Base-by-base conservation (phyloP, 306 rosid species). In the Hippophae gyantsensis region DNA sequence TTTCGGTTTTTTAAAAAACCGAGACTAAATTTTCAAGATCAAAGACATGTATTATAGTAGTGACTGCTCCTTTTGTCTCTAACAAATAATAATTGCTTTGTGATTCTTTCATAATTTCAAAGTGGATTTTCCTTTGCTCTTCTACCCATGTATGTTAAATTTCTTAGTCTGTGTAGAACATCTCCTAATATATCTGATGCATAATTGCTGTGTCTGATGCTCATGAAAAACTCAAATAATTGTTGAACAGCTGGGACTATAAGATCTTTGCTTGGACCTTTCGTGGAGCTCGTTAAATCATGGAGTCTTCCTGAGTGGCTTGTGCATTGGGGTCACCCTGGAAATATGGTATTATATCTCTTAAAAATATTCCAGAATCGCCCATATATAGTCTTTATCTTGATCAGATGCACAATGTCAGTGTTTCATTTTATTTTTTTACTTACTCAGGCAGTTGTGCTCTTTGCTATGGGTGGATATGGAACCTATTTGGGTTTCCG, bases 391-490 rank as follows among this genome's bases (percentile, higher is more conserved):
- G 23, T 32, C 38, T 18, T 18, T 18, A 18, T 18, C 23, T 18
- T 18, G 23, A 18, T 18, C 23, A 18, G 23, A 18, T 32, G 5
- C 38, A 32, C 38, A 32, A 32, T 2, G 5, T 32, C 4, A 32
- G 38, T 32, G 4, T 32, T 32, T 32, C 38, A 32, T 32, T 32
- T 32, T 32, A n/a, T 32, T 32, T 32, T 32, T 18, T 32, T 32
- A 32, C 13, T 49, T 4, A 6, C 5, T 5, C 14, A 90, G 96
- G 96, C 98, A 13, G 92, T 90, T 13, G 96, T 90, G 78, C 95
- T 90, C 26, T 83, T 90, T 54, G 95, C 98, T 13, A 90, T 90
- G 95, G 98, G 98, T 60, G 96, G 98, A 77, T 90, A 90, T 63
- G 95, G 96, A 70, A 81, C 98, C 26, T 90, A 90, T 69, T 83